Conservation (phyloP, 2,329 filamentous ascomycete species). For the Fusarium heterosporum region DNA sequence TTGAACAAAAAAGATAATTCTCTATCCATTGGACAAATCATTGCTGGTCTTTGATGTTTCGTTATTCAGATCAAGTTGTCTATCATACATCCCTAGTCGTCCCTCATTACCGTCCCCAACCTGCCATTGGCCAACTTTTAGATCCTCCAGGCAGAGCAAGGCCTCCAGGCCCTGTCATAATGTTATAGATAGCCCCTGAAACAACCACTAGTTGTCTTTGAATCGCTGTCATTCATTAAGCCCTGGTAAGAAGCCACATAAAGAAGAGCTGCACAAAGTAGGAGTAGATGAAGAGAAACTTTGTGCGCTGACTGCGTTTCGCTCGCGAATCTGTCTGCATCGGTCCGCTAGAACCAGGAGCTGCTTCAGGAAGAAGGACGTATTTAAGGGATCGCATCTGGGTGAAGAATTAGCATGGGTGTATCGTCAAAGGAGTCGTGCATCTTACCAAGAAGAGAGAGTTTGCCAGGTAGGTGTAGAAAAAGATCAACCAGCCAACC, state of each 20-base stretch:
- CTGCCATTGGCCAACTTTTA: constrained; percentile 7
- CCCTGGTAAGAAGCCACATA: constrained; percentile 80
- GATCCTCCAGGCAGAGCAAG: neutral
- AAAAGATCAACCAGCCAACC: constrained; percentile 88
- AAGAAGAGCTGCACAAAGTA: constrained; percentile 94
- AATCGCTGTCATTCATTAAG: constrained; percentile 45
- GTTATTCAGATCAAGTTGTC: constrained; percentile 19
- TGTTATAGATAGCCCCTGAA: neutral
- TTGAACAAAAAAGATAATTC: neutral
- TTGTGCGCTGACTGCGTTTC: constrained; percentile 87
- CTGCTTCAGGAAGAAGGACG: constrained; percentile 88
- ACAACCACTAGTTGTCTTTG: constrained; percentile 4
- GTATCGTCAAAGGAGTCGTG: neutral
- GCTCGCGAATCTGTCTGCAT: constrained; percentile 81
- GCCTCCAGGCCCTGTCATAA: constrained; percentile 2
- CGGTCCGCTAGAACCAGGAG: constrained; percentile 71
- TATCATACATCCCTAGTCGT: constrained; percentile 35
- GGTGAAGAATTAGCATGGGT: constrained; percentile 27
- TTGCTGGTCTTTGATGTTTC: constrained; percentile 29
- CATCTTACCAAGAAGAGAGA: constrained; percentile 88
- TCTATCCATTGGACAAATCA: constrained; percentile 8
- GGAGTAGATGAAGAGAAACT: constrained; percentile 94
- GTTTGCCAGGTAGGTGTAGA: constrained; percentile 93
- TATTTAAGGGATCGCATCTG: constrained; percentile 96
- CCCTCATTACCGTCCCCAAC: constrained; percentile 27